These are phyloP conservation scores for sunflower (Helianthus annuus) DNA, from an alignment of 129 eudicot species.

Conservation along the genomic window HanXRQr2.0-SUNRISE NC_035442.2:143872465-143872964, in stretches of 20 bases:
- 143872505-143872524: conserved; percentile 95
- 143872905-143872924: conserved; percentile 44
- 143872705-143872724: conserved; percentile 21
- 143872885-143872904: background rate
- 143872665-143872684: conserved; percentile 65
- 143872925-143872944: conserved; percentile 22
- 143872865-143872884: conserved; percentile 28
- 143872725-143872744: conserved; percentile 11
- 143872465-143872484: conserved; percentile 71
- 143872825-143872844: conserved; percentile 21
- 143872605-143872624: conserved; percentile 27
- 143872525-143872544: conserved; percentile 75
- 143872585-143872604: background rate
- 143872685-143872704: conserved; percentile 57
- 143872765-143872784: conserved; percentile 20
- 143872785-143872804: conserved; percentile 46
- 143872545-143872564: conserved; percentile 38
- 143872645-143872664: conserved; percentile 59
- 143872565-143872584: conserved; percentile 35
- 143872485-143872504: conserved; percentile 91
- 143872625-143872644: conserved; percentile 37
- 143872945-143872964: conserved; percentile 67
- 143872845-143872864: conserved; percentile 14
- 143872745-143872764: conserved; percentile 16
- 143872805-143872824: conserved; percentile 29